Evolutionary conservation across 139 green algal genomes (phyloP), one percentile per base, ranked within the genome.

Genomic region (Chlamydomonas schloesseri): DNA sequence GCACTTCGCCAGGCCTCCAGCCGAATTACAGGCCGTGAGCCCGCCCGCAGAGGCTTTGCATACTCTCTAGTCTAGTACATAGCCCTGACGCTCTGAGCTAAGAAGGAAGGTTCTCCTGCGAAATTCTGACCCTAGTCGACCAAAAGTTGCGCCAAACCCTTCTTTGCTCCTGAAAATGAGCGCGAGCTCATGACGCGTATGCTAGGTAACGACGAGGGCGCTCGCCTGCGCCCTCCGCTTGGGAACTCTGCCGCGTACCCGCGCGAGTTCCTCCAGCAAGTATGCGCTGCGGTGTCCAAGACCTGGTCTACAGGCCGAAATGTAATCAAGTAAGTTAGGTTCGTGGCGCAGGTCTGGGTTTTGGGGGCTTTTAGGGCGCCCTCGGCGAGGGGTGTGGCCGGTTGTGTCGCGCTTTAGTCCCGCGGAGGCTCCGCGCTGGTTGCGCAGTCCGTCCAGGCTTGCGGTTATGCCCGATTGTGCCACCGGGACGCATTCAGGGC

Each of bases 181-280:
- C 42, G 42, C 42, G 42, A 67, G 17, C 23, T 33, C 31, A 81
- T 70, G 55, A 81, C 74, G n/a, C 71, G 71, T 36, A 64, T 37
- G 37, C 18, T n/a, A 58, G 34, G 33, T 23, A 70, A 70, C 69
- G 74, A 69, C 18, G 55, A 81, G 13, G 33, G 74, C 33, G 74
- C 33, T 55, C 74, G 74, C 55, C 31, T 81, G 13, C 74, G 74
- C n/a, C 74, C 74, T 34, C 74, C 74, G 11, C 50, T 36, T 24
- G 74, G 74, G 2, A 81, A 81, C 31, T 26, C 37, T 3, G 74
- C 31, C 1, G 50, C 53, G 55, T 81, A 81, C 55, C 33, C 74
- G 6, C 75, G 58, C 34, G 75, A 82, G 23, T 72, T 60, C 75
- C 26, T 82, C 2, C 24, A 58, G 4, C 20, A 37, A 6, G 60